Evolutionary conservation across 495 filamentous ascomycete genomes (phyloP).

Genomic region (Talaromyces proteolyticus): DNA sequence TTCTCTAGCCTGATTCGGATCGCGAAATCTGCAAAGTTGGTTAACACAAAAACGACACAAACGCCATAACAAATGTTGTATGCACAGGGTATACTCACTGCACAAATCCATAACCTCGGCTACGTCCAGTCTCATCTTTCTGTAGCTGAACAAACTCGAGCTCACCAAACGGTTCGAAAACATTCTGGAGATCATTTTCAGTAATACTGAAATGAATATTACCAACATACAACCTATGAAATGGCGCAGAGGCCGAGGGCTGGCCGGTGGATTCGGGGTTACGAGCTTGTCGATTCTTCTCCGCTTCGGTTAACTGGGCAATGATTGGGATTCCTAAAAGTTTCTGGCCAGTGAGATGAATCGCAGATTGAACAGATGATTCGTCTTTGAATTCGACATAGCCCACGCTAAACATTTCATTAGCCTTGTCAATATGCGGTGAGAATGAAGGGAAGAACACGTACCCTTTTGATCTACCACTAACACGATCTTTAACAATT

Average conservation of each 20-base stretch:
- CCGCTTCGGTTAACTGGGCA: constrained; percentile 95
- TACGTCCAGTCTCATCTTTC: constrained; percentile 86
- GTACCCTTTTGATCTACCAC: constrained; percentile 95
- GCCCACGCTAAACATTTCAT: constrained; percentile 66
- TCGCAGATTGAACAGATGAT: constrained; percentile 86
- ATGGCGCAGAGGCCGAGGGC: constrained; percentile 74
- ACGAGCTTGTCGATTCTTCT: constrained; percentile 97
- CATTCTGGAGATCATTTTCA: constrained; percentile 89
- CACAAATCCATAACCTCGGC: constrained; percentile 96
- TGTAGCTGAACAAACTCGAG: constrained; percentile 96
- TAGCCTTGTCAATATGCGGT: constrained; percentile 14
- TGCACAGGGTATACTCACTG: constrained; percentile 62
- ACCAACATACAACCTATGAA: constrained; percentile 97
- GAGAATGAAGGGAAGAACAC: constrained; percentile 18
- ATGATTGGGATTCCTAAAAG: constrained; percentile 98
- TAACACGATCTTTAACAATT: constrained; percentile 98
- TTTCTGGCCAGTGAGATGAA: constrained; percentile 98
- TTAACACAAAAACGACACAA: constrained; percentile 27
- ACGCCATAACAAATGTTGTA: neutral
- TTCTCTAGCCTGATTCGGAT: constrained; percentile 85
- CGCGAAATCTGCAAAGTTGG: constrained; percentile 64
- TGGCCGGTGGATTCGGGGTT: constrained; percentile 64
- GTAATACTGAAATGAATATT: constrained; percentile 99
- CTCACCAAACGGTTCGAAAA: constrained; percentile 97
- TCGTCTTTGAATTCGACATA: constrained; percentile 99